Evolutionary conservation across 2,329 filamentous ascomycete genomes (phyloP).

Genomic region (Tolypocladium pustulatum): DNA sequence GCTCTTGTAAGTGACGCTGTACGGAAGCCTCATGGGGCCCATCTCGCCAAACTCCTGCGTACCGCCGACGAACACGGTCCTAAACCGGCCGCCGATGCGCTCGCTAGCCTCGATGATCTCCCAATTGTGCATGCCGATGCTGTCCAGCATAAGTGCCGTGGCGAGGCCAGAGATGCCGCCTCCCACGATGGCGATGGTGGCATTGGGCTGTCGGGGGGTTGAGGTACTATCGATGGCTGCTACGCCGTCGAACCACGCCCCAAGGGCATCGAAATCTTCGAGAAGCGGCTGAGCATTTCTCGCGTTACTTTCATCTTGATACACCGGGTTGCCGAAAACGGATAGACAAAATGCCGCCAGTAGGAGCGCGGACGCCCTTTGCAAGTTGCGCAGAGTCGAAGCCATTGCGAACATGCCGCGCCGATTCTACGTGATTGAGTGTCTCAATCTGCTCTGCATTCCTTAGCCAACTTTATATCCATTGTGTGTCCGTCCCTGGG

Average conservation of each 20-base stretch:
- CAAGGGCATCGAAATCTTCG: constrained; percentile 18
- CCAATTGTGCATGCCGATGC: constrained; percentile 32
- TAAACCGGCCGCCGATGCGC: constrained; percentile 30
- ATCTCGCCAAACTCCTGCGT: constrained; percentile 25
- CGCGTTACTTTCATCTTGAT: background rate
- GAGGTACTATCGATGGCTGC: constrained; percentile 20
- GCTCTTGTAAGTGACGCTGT: constrained; percentile 25
- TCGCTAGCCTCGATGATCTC: constrained; percentile 31
- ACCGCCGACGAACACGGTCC: constrained; percentile 29
- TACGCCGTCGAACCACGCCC: constrained; percentile 29
- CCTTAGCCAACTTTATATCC: background rate
- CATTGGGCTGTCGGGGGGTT: constrained; percentile 9
- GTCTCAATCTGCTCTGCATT: background rate
- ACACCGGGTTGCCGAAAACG: background rate
- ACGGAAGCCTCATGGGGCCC: constrained; percentile 33
- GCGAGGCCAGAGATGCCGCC: constrained; percentile 23
- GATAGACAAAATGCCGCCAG: background rate
- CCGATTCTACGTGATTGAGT: background rate
- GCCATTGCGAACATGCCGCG: background rate
- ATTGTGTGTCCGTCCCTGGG: background rate
- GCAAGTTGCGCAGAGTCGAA: background rate
- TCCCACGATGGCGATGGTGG: constrained; percentile 20
- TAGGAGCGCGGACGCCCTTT: background rate
- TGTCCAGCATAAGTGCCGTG: constrained; percentile 24
- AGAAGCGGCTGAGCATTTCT: background rate